Evolutionary conservation across 148 eudicot species (phyloP).

Genomic region (Heliamphora exappendiculata): DNA sequence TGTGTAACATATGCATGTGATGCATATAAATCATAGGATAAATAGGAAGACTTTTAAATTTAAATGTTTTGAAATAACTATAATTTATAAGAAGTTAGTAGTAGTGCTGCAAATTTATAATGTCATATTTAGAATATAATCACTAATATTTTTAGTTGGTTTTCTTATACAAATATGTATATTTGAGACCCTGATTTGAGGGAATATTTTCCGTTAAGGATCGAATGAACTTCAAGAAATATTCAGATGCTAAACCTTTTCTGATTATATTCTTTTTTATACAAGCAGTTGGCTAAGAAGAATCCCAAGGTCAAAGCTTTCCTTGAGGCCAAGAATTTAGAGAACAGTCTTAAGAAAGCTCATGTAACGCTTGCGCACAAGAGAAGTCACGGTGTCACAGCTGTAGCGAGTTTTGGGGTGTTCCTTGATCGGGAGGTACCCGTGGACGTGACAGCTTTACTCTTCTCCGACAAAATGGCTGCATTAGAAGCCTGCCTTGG

Average conservation of each 20-base stretch:
- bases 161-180: no score
- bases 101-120: no score
- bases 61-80: no score
- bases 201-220: no score
- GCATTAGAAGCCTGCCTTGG: slow-evolving; percentile 78
- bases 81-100: no score
- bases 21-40: no score
- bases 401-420: slow-evolving; percentile 69
- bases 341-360: slow-evolving; percentile 43
- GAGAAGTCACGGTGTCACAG: slow-evolving; percentile 79
- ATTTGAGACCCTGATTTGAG: no score
- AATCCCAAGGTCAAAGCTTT: slow-evolving; percentile 46
- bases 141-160: no score
- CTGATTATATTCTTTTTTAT: background rate
- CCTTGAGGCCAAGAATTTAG: slow-evolving; percentile 38
- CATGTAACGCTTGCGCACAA: slow-evolving; percentile 95
- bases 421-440: slow-evolving; percentile 51
- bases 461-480: slow-evolving; percentile 67
- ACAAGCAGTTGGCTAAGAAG: slow-evolving; percentile 42
- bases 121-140: no score
- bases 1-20: no score
- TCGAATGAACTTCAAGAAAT: background rate
- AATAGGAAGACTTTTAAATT: no score
- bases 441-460: slow-evolving; percentile 49
- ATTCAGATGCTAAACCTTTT: background rate